phyloP scores from a whole-genome alignment of 2,329 filamentous ascomycete genomes.

The Didymosphaeria variabile region DNA sequence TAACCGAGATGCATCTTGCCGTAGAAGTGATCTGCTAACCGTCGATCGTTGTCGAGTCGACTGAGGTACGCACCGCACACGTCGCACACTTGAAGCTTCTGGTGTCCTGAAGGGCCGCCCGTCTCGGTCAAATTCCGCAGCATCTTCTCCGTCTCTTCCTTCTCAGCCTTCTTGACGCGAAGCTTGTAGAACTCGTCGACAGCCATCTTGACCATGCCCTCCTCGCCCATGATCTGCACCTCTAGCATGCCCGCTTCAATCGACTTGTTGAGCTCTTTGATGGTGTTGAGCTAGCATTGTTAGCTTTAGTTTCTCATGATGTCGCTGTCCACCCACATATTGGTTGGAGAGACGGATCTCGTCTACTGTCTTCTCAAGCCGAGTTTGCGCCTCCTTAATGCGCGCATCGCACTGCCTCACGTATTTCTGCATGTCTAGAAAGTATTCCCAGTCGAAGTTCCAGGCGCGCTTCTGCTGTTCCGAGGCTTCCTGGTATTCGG shows the following conservation, averaged over 20 bases:
- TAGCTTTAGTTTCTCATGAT: slow-evolving; percentile 18
- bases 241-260: slow-evolving; percentile 86
- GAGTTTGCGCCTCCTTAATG: slow-evolving; percentile 88
- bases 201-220: slow-evolving; percentile 80
- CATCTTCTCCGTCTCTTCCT: slow-evolving; percentile 85
- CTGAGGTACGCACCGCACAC: slow-evolving; percentile 96
- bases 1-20: slow-evolving; percentile 99
- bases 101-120: slow-evolving; percentile 89
- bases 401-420: slow-evolving; percentile 95
- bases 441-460: slow-evolving; percentile 96
- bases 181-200: slow-evolving; percentile 90
- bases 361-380: slow-evolving; percentile 96
- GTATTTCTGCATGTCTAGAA: slow-evolving; percentile 94
- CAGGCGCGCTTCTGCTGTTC: slow-evolving; percentile 77
- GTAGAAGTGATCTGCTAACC: slow-evolving; percentile 96
- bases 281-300: slow-evolving; percentile 72
- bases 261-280: slow-evolving; percentile 79
- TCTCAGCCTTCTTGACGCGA: slow-evolving; percentile 79
- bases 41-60: slow-evolving; percentile 90
- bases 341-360: slow-evolving; percentile 96
- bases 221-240: slow-evolving; percentile 83
- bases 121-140: slow-evolving; percentile 92
- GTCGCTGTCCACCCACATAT: slow-evolving; percentile 61
- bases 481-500: slow-evolving; percentile 82
- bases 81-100: slow-evolving; percentile 98